Evolutionary conservation across 805 yeast genomes (phyloP).

Genomic region (Metschnikowia lochheadii): DNA sequence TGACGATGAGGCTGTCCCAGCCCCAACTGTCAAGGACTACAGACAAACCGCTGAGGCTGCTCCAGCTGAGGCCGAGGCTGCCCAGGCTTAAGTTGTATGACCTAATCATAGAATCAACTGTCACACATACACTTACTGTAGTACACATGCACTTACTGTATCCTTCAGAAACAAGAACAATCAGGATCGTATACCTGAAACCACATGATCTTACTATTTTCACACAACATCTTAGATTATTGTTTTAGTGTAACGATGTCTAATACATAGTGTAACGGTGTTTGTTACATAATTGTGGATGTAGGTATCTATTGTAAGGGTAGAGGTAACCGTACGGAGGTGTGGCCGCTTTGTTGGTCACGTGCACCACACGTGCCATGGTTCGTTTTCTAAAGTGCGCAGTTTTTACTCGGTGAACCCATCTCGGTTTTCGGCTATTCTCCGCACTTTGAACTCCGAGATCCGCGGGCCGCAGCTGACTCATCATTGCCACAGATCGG

Average conservation of each 20-base stretch:
- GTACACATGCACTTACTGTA: too few relatives aligned
- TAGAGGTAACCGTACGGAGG: too few relatives aligned
- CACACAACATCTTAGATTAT: too few relatives aligned
- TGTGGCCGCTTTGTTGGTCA: too few relatives aligned
- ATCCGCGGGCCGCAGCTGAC: neutral
- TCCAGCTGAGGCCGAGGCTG: slow-evolving; percentile 10
- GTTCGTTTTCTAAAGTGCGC: neutral
- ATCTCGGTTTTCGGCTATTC: neutral
- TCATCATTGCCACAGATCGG: neutral
- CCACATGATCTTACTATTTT: too few relatives aligned
- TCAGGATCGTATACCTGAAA: too few relatives aligned
- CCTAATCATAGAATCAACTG: neutral
- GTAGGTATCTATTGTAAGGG: too few relatives aligned
- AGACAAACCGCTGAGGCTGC: slow-evolving; percentile 36
- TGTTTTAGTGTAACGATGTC: too few relatives aligned
- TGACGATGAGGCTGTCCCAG: slow-evolving; percentile 69
- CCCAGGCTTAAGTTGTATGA: slow-evolving; percentile 12
- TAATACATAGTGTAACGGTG: too few relatives aligned
- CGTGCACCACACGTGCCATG: neutral
- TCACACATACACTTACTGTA: neutral
- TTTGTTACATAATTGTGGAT: too few relatives aligned
- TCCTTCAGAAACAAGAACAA: too few relatives aligned
- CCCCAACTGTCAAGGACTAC: slow-evolving; percentile 82
- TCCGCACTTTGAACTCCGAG: neutral
- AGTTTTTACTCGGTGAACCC: neutral